A percentile compares a stretch with the other conserved stretches of the same genome.
These are phyloP conservation scores for Penicillium canariense DNA, from an alignment of 495 filamentous ascomycete genomes.

Conservation along the genomic window DNA sequence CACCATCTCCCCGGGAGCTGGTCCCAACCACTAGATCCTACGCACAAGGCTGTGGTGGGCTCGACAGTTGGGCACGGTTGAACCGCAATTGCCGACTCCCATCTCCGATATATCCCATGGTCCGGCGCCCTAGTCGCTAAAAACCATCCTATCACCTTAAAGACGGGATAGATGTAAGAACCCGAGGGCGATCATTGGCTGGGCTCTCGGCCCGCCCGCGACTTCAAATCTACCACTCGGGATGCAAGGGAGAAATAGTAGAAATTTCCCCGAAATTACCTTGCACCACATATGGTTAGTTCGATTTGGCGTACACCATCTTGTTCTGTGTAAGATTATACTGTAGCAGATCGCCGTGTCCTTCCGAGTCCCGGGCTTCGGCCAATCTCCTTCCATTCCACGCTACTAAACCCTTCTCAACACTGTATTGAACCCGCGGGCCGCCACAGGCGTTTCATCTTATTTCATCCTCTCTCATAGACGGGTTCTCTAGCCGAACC, in stretches of 20 bases:
- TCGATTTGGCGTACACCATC: background rate
- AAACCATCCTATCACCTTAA: too few species aligned
- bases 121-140: too few species aligned
- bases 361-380: background rate
- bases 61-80: background rate
- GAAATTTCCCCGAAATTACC: too few species aligned
- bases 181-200: too few species aligned
- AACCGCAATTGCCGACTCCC: background rate
- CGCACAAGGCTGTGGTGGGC: conserved; percentile 2
- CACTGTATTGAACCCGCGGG: too few species aligned
- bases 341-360: background rate
- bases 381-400: background rate
- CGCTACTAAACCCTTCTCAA: background rate
- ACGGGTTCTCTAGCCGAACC: background rate
- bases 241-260: too few species aligned
- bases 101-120: background rate
- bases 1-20: conserved; percentile 18
- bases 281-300: too few species aligned
- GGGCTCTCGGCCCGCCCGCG: too few species aligned
- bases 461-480: background rate
- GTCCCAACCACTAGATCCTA: conserved; percentile 24
- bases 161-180: too few species aligned
- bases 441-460: background rate
- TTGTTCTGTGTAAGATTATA: background rate
- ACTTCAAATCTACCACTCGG: too few species aligned